Evolutionary conservation across 1,284 basidiomycete species (phyloP).

Genomic region (Apiotrichum montevideense): DNA sequence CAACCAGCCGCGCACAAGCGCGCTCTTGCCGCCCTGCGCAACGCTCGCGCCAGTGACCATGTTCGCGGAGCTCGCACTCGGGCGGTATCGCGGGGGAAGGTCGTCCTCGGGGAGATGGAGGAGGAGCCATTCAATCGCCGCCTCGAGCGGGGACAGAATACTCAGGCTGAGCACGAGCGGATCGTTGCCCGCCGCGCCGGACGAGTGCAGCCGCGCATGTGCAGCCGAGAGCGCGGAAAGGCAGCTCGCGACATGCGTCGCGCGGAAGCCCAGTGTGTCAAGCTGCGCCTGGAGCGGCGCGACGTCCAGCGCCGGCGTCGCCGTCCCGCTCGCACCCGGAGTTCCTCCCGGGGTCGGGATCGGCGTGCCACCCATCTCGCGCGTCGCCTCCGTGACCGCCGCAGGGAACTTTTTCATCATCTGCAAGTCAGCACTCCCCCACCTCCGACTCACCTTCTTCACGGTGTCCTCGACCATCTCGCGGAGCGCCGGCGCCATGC

Average conservation of each 20-base stretch:
- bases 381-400: slow-evolving; percentile 44
- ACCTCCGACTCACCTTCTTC: slow-evolving; percentile 57
- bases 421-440: slow-evolving; percentile 19
- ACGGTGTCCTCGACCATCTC: slow-evolving; percentile 76
- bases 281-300: slow-evolving; percentile 37
- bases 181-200: slow-evolving; percentile 18
- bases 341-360: slow-evolving; percentile 1
- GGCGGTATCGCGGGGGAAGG: slow-evolving; percentile 59
- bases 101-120: slow-evolving; percentile 52
- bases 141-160: slow-evolving; percentile 53
- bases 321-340: background rate
- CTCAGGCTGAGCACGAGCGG: slow-evolving; percentile 47
- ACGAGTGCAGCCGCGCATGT: slow-evolving; percentile 34
- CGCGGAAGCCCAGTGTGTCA: slow-evolving; percentile 46
- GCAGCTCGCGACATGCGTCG: slow-evolving; percentile 45
- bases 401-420: slow-evolving; percentile 48
- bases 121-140: slow-evolving; percentile 50
- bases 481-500: slow-evolving; percentile 69
- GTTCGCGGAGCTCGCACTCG: slow-evolving; percentile 61
- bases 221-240: slow-evolving; percentile 39
- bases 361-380: slow-evolving; percentile 26
- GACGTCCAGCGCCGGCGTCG: slow-evolving; percentile 25
- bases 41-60: slow-evolving; percentile 54
- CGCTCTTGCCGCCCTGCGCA: slow-evolving; percentile 49
- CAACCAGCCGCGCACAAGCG: slow-evolving; percentile 71